Evolutionary conservation across 2,329 filamentous ascomycete species (phyloP).

Genomic region (Phoma sp.): DNA sequence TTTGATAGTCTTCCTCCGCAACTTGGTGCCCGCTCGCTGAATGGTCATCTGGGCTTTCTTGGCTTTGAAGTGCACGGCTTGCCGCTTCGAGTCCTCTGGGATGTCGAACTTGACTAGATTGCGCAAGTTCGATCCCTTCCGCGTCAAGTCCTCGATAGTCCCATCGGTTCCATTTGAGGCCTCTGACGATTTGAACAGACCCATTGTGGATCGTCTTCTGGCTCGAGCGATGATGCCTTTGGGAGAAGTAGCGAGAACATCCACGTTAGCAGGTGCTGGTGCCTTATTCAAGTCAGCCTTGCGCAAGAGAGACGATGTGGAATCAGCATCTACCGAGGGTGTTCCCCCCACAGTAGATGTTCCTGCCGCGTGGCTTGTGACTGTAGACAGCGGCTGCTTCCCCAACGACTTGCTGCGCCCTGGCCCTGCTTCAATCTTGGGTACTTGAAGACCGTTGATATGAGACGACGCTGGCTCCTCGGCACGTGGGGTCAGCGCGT

Average conservation of each 20-base stretch:
- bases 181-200: conserved; percentile 20
- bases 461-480: conserved; percentile 28
- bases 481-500: conserved; percentile 6
- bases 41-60: conserved; percentile 49
- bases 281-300: conserved; percentile 45
- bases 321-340: conserved; percentile 44
- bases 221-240: conserved; percentile 39
- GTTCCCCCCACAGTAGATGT: conserved; percentile 34
- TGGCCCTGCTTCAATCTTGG: conserved; percentile 23
- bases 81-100: conserved; percentile 48
- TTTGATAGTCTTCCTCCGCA: conserved; percentile 51
- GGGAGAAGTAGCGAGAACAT: conserved; percentile 23
- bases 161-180: conserved; percentile 7
- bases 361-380: conserved; percentile 34
- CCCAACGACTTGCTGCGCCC: conserved; percentile 26
- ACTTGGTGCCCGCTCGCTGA: conserved; percentile 39
- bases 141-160: conserved; percentile 22
- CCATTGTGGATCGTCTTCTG: conserved; percentile 35
- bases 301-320: conserved; percentile 46
- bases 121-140: conserved; percentile 38
- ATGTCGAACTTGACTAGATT: conserved; percentile 52
- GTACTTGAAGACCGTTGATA: conserved; percentile 41
- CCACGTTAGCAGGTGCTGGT: conserved; percentile 25
- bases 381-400: conserved; percentile 39
- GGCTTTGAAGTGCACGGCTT: conserved; percentile 47